phyloP scores from a whole-genome alignment of 805 yeast genomes.

The Yarrowia bubula region DNA sequence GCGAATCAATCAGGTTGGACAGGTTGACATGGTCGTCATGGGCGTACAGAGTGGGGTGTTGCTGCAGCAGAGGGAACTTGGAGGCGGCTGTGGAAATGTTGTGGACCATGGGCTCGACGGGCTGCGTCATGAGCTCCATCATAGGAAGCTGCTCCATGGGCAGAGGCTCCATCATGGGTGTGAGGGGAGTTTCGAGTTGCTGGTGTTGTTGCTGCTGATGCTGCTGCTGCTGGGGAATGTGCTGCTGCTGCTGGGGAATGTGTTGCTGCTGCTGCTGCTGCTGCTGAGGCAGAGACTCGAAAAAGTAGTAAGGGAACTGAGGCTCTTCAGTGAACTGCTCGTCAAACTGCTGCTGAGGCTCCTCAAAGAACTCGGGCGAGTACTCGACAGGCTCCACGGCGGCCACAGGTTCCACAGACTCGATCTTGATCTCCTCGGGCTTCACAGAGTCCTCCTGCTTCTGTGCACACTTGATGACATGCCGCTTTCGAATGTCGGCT shows the following conservation, averaged over 20 bases:
- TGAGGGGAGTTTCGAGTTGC: not conserved
- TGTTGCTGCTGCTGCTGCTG: not conserved
- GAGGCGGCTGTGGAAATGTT: not conserved
- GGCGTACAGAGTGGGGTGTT: constrained; percentile 14
- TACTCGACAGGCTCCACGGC: not conserved
- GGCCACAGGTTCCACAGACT: not conserved
- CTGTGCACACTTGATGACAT: constrained; percentile 38
- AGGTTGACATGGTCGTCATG: constrained; percentile 93
- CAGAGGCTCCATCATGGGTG: not conserved
- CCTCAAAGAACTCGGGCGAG: not conserved
- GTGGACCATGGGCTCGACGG: not conserved
- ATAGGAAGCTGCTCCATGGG: not conserved
- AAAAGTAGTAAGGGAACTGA: constrained; percentile 7
- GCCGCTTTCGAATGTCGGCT: constrained; percentile 75
- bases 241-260: not conserved
- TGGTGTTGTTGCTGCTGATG: not conserved
- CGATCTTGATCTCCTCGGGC: not conserved
- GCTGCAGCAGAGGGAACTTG: constrained; percentile 12
- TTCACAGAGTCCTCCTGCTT: constrained; percentile 17
- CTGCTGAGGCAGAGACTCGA: not conserved
- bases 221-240: not conserved
- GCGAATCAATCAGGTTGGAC: constrained; percentile 91
- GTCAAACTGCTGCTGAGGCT: not conserved
- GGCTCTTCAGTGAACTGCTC: not conserved
- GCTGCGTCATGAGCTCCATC: not conserved